Conservation (phyloP, 345 rosid species). For the Lepidium aucheri region DNA sequence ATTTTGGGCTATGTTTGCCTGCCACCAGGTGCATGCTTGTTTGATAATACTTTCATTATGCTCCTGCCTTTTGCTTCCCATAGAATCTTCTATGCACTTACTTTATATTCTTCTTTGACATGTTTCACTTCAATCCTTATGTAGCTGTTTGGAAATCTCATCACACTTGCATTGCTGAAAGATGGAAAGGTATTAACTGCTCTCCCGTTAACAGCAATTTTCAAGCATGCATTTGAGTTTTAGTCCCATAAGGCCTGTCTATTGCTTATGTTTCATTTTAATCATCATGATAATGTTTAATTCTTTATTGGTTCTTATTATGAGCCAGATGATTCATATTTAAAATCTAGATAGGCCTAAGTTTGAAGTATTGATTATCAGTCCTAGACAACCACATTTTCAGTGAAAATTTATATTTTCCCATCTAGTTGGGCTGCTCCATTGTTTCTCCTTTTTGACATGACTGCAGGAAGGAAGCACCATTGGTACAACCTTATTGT, state of each 20-base stretch:
- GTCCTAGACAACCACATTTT: background rate
- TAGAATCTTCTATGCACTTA: background rate
- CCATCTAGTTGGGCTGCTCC: slow-evolving; percentile 2
- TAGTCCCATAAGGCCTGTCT: background rate
- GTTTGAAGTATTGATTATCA: background rate
- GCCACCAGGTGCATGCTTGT: slow-evolving; percentile 60
- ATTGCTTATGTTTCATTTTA: background rate
- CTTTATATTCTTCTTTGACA: background rate
- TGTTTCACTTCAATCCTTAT: slow-evolving; percentile 1
- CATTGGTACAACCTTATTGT: slow-evolving; percentile 60
- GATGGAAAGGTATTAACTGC: slow-evolving; percentile 41
- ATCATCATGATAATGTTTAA: background rate
- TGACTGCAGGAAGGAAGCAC: slow-evolving; percentile 64
- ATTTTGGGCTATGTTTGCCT: slow-evolving; percentile 82
- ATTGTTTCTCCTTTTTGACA: slow-evolving; percentile 14
- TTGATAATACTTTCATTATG: background rate
- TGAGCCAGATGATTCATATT: background rate
- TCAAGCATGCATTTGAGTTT: background rate
- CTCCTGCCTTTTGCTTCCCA: background rate
- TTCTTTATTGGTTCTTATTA: background rate
- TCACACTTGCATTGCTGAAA: slow-evolving; percentile 64
- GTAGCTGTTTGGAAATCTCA: slow-evolving; percentile 84
- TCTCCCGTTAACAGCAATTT: background rate
- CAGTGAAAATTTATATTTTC: background rate
- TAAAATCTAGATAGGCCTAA: background rate